phyloP scores from a whole-genome alignment of 177 flowering plant genomes.

The Vitis hybrid region DNA sequence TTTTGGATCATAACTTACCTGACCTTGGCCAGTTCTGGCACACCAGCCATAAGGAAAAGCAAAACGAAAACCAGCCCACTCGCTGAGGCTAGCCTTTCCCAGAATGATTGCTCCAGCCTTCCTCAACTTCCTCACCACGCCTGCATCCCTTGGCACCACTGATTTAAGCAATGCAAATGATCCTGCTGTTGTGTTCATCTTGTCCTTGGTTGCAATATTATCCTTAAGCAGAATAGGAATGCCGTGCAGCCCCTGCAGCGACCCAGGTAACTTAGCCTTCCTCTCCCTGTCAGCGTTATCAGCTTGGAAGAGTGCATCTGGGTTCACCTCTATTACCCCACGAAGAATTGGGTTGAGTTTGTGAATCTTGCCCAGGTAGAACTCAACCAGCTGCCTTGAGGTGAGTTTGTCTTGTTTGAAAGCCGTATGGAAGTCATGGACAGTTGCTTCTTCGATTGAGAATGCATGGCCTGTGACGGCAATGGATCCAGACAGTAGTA shows the following conservation, averaged over 20 bases:
- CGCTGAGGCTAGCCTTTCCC: conserved; percentile 60
- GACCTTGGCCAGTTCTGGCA: conserved; percentile 42
- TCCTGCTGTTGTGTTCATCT: conserved; percentile 56
- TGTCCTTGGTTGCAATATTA: conserved; percentile 50
- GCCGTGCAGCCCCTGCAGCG: conserved; percentile 33
- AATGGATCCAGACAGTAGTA: neutral
- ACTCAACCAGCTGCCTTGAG: conserved; percentile 52
- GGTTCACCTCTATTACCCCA: conserved; percentile 62
- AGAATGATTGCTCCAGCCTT: conserved; percentile 50
- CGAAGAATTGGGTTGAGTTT: conserved; percentile 43
- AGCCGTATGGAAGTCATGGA: conserved; percentile 41
- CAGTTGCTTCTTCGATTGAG: conserved; percentile 46
- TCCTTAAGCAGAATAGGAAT: conserved; percentile 60
- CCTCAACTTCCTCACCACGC: conserved; percentile 47
- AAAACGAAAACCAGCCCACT: conserved; percentile 47
- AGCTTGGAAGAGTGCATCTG: conserved; percentile 48
- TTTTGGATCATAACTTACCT: conserved; percentile 7
- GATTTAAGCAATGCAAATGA: conserved; percentile 51
- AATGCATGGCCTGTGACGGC: conserved; percentile 11
- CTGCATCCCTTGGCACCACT: conserved; percentile 45
- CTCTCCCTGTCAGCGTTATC: conserved; percentile 37
- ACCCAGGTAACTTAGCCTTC: conserved; percentile 7
- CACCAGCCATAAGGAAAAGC: conserved; percentile 40
- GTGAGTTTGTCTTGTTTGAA: conserved; percentile 47
- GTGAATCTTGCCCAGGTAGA: conserved; percentile 37